phyloP scores from a whole-genome alignment of 306 rosid genomes.

The Trifolium pratense region DNA sequence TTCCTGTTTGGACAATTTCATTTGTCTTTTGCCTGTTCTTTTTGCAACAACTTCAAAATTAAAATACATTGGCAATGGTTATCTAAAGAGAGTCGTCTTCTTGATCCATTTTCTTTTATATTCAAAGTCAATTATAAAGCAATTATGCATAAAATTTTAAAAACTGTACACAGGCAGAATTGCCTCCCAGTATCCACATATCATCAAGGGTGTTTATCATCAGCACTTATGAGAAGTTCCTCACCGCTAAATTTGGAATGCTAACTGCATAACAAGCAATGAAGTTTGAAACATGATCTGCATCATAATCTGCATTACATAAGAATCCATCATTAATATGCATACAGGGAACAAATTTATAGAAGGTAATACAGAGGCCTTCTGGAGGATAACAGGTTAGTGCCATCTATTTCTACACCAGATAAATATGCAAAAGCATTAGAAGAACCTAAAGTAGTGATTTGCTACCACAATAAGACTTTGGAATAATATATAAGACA shows the following conservation, averaged over 20 bases:
- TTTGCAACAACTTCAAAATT: slow-evolving; percentile 27
- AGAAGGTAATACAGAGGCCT: slow-evolving; percentile 30
- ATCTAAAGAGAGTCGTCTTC: background rate
- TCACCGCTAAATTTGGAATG: slow-evolving; percentile 90
- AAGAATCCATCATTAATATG: slow-evolving; percentile 38
- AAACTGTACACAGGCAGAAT: slow-evolving; percentile 48
- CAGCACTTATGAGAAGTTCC: slow-evolving; percentile 73
- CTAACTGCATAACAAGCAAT: slow-evolving; percentile 63
- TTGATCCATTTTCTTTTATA: slow-evolving; percentile 1
- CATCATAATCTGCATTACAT: slow-evolving; percentile 68
- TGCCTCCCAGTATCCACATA: slow-evolving; percentile 44
- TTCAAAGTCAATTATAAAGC: slow-evolving; percentile 24
- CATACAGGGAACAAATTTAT: slow-evolving; percentile 9
- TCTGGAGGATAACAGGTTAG: slow-evolving; percentile 30
- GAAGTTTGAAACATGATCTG: slow-evolving; percentile 59
- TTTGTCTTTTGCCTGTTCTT: slow-evolving; percentile 16
- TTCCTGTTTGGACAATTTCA: slow-evolving; percentile 1
- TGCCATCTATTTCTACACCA: slow-evolving; percentile 20
- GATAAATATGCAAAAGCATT: slow-evolving; percentile 33
- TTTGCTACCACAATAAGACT: background rate
- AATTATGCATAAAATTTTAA: slow-evolving; percentile 28
- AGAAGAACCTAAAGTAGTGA: slow-evolving; percentile 17
- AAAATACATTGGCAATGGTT: slow-evolving; percentile 16
- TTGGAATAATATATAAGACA: slow-evolving; percentile 5
- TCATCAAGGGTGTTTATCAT: slow-evolving; percentile 62